phyloP scores from a whole-genome alignment of 768 basidiomycete species.

The Paxillus involutus region DNA sequence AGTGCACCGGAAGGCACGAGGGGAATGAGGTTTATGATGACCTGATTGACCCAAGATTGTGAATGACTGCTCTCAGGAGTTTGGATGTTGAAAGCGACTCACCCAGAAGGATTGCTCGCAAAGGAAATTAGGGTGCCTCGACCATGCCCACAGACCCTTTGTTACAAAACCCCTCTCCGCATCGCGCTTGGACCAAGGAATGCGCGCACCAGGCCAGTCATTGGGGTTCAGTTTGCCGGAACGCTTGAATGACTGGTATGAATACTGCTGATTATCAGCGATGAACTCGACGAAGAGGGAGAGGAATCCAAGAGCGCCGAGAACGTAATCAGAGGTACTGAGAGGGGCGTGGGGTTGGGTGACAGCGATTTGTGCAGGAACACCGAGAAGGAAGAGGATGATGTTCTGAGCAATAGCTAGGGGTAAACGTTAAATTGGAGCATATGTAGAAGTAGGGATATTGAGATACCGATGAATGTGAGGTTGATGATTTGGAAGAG shows the following conservation, averaged over 20 bases:
- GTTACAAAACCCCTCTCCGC: constrained; percentile 82
- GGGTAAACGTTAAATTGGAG: background rate
- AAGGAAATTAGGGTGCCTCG: constrained; percentile 89
- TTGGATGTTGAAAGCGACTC: constrained; percentile 17
- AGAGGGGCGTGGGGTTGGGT: constrained; percentile 54
- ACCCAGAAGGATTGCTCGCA: constrained; percentile 92
- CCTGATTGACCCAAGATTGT: constrained; percentile 35
- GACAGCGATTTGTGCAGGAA: constrained; percentile 59
- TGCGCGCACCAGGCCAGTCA: constrained; percentile 66
- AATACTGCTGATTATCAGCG: constrained; percentile 90
- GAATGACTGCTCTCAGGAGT: background rate
- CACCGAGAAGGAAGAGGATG: constrained; percentile 69
- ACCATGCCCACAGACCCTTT: constrained; percentile 82
- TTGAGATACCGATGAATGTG: constrained; percentile 59
- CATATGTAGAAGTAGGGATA: background rate
- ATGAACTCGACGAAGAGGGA: constrained; percentile 72
- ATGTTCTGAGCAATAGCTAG: constrained; percentile 75
- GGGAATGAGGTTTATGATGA: constrained; percentile 69
- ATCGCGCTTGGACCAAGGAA: constrained; percentile 68
- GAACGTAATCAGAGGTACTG: constrained; percentile 56
- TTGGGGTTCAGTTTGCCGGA: constrained; percentile 31
- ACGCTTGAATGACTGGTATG: constrained; percentile 79
- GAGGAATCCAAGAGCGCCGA: constrained; percentile 58
- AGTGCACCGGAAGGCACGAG: constrained; percentile 44
- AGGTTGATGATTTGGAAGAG: constrained; percentile 61